Evolutionary conservation across 1,284 basidiomycete species (phyloP).

Genomic region (Pseudozyma pruni): DNA sequence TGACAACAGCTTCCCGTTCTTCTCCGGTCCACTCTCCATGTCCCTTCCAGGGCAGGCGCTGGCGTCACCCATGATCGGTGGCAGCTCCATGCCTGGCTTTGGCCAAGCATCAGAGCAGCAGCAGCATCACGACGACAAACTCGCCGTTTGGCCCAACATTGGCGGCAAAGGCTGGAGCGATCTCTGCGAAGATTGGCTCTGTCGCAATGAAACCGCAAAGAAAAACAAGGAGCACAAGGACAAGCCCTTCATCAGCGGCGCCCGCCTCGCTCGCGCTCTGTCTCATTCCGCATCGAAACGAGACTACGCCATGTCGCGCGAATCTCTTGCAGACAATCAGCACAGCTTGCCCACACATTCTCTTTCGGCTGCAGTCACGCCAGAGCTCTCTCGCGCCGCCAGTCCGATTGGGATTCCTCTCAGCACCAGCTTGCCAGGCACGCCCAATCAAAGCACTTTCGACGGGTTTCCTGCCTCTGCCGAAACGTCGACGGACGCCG

Average conservation of each 20-base stretch:
- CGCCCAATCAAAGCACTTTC: conserved; percentile 38
- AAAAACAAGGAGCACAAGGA: conserved; percentile 34
- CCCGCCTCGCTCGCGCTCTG: conserved; percentile 35
- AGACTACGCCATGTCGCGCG: conserved; percentile 21
- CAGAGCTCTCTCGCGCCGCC: conserved; percentile 43
- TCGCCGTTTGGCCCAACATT: conserved; percentile 26
- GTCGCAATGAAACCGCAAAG: conserved; percentile 47
- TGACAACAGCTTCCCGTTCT: conserved; percentile 24
- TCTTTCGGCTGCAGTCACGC: conserved; percentile 34
- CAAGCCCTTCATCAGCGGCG: conserved; percentile 37
- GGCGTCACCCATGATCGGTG: conserved; percentile 41
- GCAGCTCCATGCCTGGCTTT: conserved; percentile 25
- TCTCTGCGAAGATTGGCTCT: conserved; percentile 68
- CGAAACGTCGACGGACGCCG: conserved; percentile 11
- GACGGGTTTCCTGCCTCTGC: conserved; percentile 14
- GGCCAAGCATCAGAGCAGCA: conserved; percentile 10
- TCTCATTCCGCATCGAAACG: conserved; percentile 22
- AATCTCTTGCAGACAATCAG: conserved; percentile 12
- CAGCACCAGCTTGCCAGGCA: conserved; percentile 38
- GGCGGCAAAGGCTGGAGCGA: conserved; percentile 67
- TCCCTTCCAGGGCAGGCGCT: conserved; percentile 30
- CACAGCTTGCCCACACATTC: conserved; percentile 18
- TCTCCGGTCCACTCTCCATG: conserved; percentile 15
- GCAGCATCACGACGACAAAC: conserved; percentile 13
- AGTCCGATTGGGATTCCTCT: conserved; percentile 33